A percentile compares a stretch with the other conserved stretches of the same genome.
Conservation (phyloP, 2,329 filamentous ascomycete genomes). For the Trichoderma harzianum region DNA sequence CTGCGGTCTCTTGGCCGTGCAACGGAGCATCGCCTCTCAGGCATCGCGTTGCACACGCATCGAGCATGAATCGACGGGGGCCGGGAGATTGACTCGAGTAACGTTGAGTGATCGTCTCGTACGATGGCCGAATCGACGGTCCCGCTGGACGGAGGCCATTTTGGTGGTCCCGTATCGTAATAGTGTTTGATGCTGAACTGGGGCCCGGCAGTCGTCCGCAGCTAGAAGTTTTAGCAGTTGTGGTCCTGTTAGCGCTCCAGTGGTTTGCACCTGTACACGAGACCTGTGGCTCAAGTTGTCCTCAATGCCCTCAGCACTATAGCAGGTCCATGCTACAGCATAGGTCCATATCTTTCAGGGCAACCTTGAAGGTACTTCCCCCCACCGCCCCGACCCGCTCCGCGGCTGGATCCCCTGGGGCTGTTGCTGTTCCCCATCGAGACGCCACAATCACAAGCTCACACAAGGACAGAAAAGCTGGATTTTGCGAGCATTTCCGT, state of each 20-base stretch:
- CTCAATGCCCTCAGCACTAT: not conserved
- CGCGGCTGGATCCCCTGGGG: not conserved
- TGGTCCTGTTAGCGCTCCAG: not conserved
- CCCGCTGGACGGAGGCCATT: not conserved
- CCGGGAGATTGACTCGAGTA: not conserved
- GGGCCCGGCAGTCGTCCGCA: constrained; percentile 4
- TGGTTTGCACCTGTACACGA: not conserved
- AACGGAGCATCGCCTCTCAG: not conserved
- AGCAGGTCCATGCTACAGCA: not conserved
- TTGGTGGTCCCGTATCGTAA: not conserved
- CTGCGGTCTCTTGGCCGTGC: not conserved
- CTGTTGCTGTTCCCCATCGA: not conserved
- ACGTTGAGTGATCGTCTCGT: constrained; percentile 12
- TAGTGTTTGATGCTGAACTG: not conserved
- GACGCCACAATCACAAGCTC: not conserved
- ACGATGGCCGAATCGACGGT: not conserved
- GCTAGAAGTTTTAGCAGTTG: not conserved
- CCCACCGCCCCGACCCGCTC: constrained; percentile 4
- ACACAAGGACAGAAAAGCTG: not conserved
- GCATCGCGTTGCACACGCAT: not conserved
- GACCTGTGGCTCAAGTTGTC: not conserved
- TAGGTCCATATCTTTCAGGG: not conserved
- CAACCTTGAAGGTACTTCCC: not conserved
- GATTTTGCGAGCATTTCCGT: not conserved
- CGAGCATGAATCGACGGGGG: constrained; percentile 2